Evolutionary conservation across 495 filamentous ascomycete species (phyloP).

Genomic region (Hypoxylon crocopeplum): DNA sequence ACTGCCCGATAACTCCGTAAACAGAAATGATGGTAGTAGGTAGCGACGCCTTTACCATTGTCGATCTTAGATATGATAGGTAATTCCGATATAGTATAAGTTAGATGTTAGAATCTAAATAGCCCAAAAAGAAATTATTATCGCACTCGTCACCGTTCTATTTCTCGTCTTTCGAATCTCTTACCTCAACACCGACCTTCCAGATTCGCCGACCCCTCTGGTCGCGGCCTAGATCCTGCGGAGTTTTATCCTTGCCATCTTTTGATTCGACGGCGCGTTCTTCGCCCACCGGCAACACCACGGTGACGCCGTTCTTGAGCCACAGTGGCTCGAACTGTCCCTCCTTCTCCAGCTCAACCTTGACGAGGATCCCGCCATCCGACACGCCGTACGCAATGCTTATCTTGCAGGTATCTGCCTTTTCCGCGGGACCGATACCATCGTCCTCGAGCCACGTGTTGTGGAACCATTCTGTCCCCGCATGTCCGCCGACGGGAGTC

Average conservation of each 20-base stretch:
- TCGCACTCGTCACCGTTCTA: no score
- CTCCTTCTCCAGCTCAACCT: constrained; percentile 46
- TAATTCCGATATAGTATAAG: no score
- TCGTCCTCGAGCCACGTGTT: constrained; percentile 70
- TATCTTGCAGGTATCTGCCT: constrained; percentile 52
- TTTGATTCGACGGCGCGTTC: constrained; percentile 51
- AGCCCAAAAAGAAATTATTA: no score
- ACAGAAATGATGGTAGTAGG: no score
- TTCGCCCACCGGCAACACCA: constrained; percentile 61
- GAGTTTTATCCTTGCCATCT: constrained; percentile 20
- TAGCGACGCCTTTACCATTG: no score
- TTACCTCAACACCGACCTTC: constrained; percentile 28
- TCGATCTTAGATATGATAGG: no score
- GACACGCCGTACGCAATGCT: constrained; percentile 54
- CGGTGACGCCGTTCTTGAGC: constrained; percentile 54
- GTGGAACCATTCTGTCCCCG: constrained; percentile 46
- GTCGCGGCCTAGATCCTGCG: constrained; percentile 34
- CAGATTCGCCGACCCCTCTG: constrained; percentile 33
- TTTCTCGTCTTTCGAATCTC: not conserved
- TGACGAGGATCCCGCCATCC: constrained; percentile 45
- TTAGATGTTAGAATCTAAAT: no score
- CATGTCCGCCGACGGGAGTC: constrained; percentile 13
- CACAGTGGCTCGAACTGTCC: constrained; percentile 57
- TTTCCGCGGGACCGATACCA: constrained; percentile 58
- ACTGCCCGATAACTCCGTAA: no score